Base-by-base conservation (phyloP, 495 filamentous ascomycete genomes). In the Lepraria neglecta region DNA sequence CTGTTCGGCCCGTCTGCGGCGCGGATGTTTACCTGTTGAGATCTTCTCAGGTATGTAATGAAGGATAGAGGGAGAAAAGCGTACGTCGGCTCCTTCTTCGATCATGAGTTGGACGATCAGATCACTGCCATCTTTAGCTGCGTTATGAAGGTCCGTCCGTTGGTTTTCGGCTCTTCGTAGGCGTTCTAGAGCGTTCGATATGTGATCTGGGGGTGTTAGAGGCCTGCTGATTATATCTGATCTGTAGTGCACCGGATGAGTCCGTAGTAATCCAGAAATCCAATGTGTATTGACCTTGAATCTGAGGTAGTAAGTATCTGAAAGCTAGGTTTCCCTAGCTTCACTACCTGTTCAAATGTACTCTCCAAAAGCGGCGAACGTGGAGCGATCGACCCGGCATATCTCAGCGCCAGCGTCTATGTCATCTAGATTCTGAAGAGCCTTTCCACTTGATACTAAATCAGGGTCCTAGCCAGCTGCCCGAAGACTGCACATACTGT, bases 101-200 rank as follows among this genome's bases (percentile, higher is more conserved):
- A 80, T 58, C 2, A 79, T 67, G 10, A 78, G 51, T 28, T 73
- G 70, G 2, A 72, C 66, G 10, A 76, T 66, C 24, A 68, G 59
- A 17, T 73, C 71, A 40, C 69, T 64, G n/a, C 73, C 75, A 7
- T 69, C 59, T 9, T 62, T 46, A 9, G 73, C 70, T 1, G 76
- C 76, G 9, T 62, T 56, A 46, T 71, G 68, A 14, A 80, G 60
- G 0, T 28, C 61, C 15, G 12, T 40, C 14, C 61, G 46, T 35
- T 64, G 61, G 45, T 64, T 64, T 45, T 64, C 56, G 30, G 38
- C 27, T 40, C 27, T 58, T 15, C 35, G 61, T 11, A 64, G 56
- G 10, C 55, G 56, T 44, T 62, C 60, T 43, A 62, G 11, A 11
- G 17, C 27, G 21, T 56, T 42, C 6, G 43, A n/a, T 14, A 12